Conservation (phyloP, 768 basidiomycete genomes). For the Suillus americanus region DNA sequence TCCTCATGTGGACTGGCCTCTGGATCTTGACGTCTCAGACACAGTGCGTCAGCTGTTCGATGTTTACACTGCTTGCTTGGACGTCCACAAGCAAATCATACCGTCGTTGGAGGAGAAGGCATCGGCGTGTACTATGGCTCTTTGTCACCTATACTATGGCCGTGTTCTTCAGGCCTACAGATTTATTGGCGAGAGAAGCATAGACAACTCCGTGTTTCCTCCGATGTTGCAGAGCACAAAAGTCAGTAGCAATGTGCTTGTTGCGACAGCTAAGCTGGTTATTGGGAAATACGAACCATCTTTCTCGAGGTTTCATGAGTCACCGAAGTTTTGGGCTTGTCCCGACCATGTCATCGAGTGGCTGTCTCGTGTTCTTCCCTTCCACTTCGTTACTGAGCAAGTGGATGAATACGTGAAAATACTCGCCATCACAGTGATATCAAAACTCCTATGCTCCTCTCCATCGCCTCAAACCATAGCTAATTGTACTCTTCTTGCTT, state of each 20-base stretch:
- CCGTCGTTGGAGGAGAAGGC: neutral
- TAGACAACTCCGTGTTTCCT: neutral
- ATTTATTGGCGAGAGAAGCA: neutral
- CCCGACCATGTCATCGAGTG: neutral
- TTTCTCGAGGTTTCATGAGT: too few species aligned
- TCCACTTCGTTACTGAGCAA: neutral
- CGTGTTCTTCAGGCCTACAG: neutral
- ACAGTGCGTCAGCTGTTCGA: neutral
- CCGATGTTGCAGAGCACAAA: too few species aligned
- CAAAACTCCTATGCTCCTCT: neutral
- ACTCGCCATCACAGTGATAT: neutral
- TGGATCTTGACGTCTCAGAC: neutral
- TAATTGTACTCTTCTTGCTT: neutral
- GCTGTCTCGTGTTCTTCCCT: neutral
- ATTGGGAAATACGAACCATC: too few species aligned
- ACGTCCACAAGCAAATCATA: neutral
- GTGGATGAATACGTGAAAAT: neutral
- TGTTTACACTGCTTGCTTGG: neutral
- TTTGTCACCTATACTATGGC: neutral
- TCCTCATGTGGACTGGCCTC: neutral
- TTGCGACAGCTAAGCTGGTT: neutral
- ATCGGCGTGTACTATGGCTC: neutral
- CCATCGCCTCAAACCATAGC: neutral
- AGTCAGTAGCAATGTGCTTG: neutral
- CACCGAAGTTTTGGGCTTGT: neutral